Evolutionary conservation across 1,284 basidiomycete genomes (phyloP), one percentile per base, ranked within the genome.

Genomic region (Ustilago sp.): DNA sequence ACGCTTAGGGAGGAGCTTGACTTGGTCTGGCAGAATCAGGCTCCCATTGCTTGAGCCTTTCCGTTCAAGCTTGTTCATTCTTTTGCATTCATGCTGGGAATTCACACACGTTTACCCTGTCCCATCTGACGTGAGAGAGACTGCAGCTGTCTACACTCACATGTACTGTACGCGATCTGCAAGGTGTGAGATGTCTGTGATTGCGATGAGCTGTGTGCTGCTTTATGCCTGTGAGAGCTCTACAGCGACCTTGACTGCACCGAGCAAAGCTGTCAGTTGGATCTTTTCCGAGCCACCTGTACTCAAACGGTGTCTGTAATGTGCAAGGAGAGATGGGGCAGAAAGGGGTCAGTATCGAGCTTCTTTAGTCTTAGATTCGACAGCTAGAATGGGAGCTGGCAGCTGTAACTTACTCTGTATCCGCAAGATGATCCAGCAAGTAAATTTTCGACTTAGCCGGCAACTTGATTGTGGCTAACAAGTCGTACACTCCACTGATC

Each of bases 221-320:
- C 43, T 19, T 52, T 19, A 68, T 19, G 63, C 43, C 19, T 81
- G 68, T 7, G 82, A 77, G 2, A 90, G 83, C 80, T 97, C 94
- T 5, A 98, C 93, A 0, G 94, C 91, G 60, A 94, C 92, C 87
- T 99, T 99, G 88, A 98, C 96, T 9, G 93, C 93, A 2, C 93
- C 95, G 2, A 99, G 88, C 70, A 99, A 87, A 0, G 94, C 95
- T 2, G 94, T 94, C 63, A 99, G 86, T 84, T 99, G 97, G 65
- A 99, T 91, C 83, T 95, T 98, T 86, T 99, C 97, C 73, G 89
- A 95, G 1, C 92, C 95, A 4, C 97, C 96, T 0, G 95, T 92
- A 1, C 94, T 94, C 15, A 99, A 88, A 56, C 97, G 91, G 86
- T 98, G 92, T 86, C 95, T 97, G 65, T n/a, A 4, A 5, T n/a